A percentile compares a stretch with the other conserved stretches of the same genome.
phyloP scores from a whole-genome alignment of 2,329 filamentous ascomycete genomes.

The Xylaria polymorpha region DNA sequence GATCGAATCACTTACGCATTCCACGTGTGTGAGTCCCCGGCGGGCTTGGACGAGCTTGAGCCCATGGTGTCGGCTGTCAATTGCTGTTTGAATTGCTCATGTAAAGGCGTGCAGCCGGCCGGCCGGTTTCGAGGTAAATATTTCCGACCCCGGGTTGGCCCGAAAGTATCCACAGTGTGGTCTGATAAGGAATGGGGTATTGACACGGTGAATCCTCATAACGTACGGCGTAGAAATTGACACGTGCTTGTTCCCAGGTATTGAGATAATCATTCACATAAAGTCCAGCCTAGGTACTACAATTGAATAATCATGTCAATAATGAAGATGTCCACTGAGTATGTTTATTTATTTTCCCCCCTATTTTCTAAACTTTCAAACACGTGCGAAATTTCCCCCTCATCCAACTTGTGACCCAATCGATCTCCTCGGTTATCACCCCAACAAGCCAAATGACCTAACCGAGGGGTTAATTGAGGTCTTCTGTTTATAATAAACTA shows the following conservation, averaged over 20 bases:
- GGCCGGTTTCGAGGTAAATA: constrained; percentile 43
- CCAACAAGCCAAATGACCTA: not conserved
- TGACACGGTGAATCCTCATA: constrained; percentile 1
- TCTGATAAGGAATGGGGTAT: not conserved
- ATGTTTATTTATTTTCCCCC: not conserved
- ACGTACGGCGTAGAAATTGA: not conserved
- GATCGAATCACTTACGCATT: constrained; percentile 61
- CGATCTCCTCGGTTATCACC: not conserved
- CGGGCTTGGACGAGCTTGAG: constrained; percentile 67
- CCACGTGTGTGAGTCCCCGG: constrained; percentile 61
- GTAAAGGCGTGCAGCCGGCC: constrained; percentile 32
- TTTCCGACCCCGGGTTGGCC: constrained; percentile 40
- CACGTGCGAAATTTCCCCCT: not conserved
- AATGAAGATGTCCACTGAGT: not conserved
- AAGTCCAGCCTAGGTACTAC: not conserved
- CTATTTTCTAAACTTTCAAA: not conserved
- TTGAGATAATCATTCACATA: not conserved
- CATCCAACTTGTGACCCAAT: not conserved
- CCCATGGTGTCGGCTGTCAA: constrained; percentile 62
- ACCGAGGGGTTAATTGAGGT: not conserved
- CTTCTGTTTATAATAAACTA: not conserved
- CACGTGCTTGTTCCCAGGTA: not conserved
- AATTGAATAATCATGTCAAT: not conserved
- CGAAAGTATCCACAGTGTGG: constrained; percentile 38
- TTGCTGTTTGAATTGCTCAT: constrained; percentile 41